Evolutionary conservation across 306 rosid genomes (phyloP).

Genomic region (Quercus berberidifolia): DNA sequence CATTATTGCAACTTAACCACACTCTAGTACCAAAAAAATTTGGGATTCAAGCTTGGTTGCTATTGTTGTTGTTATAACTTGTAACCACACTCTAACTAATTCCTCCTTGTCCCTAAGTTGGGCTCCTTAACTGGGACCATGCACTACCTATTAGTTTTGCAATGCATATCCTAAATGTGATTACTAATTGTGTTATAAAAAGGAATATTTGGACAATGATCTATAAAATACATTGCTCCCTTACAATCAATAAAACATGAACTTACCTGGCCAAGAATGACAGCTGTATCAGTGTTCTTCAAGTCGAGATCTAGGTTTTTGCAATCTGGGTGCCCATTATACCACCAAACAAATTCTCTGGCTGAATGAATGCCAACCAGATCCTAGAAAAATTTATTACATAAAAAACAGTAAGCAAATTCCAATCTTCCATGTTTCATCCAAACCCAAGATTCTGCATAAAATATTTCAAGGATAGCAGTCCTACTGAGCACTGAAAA

Average conservation of each 20-base stretch:
- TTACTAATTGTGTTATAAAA: not conserved
- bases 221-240: not conserved
- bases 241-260: constrained; percentile 1
- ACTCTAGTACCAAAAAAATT: too few species aligned
- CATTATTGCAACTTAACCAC: not conserved
- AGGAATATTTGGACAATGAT: not conserved
- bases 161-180: not conserved
- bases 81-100: not conserved
- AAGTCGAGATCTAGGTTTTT: constrained; percentile 65
- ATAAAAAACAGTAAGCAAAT: not conserved
- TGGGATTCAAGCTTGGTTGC: too few species aligned
- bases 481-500: not conserved
- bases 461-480: not conserved
- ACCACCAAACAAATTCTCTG: constrained; percentile 98
- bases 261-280: constrained; percentile 91
- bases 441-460: not conserved
- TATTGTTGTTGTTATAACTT: too few species aligned
- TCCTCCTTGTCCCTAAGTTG: not conserved
- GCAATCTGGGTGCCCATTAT: constrained; percentile 95
- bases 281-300: constrained; percentile 76
- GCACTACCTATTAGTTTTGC: not conserved
- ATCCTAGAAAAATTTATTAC: constrained; percentile 34
- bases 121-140: too few species aligned
- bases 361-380: constrained; percentile 76
- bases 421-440: not conserved